These are phyloP conservation scores for Dendrobium chrysotoxum DNA, from an alignment of 106 monocot genomes.

Conservation along the genomic window DNA sequence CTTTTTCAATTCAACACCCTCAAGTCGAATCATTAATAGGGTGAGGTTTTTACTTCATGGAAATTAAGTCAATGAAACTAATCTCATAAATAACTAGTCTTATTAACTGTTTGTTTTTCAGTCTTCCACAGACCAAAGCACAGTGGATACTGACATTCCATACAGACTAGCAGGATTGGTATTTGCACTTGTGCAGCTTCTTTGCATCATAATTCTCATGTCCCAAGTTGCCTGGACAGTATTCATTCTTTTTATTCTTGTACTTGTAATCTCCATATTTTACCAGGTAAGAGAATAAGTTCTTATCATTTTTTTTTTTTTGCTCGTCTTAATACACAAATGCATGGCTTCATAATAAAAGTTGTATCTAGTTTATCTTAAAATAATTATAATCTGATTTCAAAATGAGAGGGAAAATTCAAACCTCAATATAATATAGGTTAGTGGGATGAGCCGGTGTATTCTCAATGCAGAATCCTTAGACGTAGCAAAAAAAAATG, in stretches of 20 bases:
- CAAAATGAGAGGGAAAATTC: background rate
- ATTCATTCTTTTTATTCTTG: constrained; percentile 44
- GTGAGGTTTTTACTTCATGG: constrained; percentile 26
- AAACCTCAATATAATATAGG: too few species aligned
- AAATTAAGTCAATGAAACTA: background rate
- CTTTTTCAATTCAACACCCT: constrained; percentile 73
- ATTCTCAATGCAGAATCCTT: background rate
- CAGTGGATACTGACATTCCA: constrained; percentile 82
- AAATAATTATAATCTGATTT: too few species aligned
- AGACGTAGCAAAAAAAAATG: too few species aligned
- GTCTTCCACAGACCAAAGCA: constrained; percentile 79
- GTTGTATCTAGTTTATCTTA: too few species aligned
- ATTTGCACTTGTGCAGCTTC: constrained; percentile 82
- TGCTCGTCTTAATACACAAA: background rate
- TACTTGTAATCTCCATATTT: constrained; percentile 58
- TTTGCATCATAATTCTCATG: constrained; percentile 77
- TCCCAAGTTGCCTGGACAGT: constrained; percentile 73
- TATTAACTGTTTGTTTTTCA: constrained; percentile 15
- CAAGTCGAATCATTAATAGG: constrained; percentile 80
- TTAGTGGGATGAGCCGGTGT: background rate
- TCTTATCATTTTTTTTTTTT: background rate
- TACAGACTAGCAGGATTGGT: constrained; percentile 79
- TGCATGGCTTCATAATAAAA: background rate
- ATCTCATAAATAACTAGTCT: background rate
- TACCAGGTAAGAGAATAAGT: constrained; percentile 53